Conservation (phyloP, 225 moss, liverwort and hornwort genomes). For the Lunularia cruciata region DNA sequence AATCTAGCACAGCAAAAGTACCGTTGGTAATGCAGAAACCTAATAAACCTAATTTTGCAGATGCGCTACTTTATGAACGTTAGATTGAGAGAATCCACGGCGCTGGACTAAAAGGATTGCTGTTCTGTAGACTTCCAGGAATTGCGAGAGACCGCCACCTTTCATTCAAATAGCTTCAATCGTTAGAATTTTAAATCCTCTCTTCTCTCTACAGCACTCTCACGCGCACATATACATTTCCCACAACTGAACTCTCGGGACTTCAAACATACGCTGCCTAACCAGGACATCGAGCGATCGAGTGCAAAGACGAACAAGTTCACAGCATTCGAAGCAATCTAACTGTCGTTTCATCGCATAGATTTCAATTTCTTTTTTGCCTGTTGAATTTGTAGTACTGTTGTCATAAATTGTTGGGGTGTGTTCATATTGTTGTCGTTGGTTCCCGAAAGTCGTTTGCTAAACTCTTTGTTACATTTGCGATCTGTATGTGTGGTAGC, state of each 20-base stretch:
- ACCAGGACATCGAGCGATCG: background rate
- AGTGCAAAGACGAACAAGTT: background rate
- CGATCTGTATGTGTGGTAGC: background rate
- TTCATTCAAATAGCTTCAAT: slow-evolving; percentile 7
- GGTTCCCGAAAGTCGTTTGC: too few species aligned
- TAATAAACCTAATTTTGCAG: background rate
- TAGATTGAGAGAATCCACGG: background rate
- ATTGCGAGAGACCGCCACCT: background rate
- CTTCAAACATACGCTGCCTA: background rate
- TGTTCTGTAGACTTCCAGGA: background rate
- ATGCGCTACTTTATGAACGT: background rate
- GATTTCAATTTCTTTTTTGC: background rate
- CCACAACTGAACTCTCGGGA: slow-evolving; percentile 10
- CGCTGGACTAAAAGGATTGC: background rate
- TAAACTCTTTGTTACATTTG: background rate
- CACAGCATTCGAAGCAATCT: background rate
- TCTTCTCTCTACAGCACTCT: background rate
- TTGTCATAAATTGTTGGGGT: too few species aligned
- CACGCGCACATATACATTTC: background rate
- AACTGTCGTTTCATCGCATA: background rate
- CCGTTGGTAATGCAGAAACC: slow-evolving; percentile 14
- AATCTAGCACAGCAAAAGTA: background rate
- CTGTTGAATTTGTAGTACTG: background rate
- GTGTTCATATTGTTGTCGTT: too few species aligned
- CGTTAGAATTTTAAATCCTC: background rate